Percentiles rank a stretch among this genome's conserved stretches.
Conservation (phyloP, 2,329 filamentous ascomycete species). For the Penicillium olsonii region DNA sequence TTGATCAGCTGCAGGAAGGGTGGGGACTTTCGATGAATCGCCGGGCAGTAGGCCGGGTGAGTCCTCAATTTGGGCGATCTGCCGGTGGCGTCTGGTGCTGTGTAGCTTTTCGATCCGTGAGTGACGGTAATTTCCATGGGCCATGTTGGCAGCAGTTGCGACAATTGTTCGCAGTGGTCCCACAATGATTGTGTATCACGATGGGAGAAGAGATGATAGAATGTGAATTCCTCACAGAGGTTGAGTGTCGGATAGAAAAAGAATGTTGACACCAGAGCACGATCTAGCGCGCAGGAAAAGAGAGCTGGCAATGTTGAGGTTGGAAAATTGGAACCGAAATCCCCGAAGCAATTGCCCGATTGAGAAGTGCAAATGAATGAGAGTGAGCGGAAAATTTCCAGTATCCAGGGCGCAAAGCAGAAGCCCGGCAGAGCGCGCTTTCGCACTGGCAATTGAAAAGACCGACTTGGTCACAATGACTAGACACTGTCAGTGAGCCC, state of each 20-base stretch:
- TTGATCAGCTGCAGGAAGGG: slow-evolving; percentile 4
- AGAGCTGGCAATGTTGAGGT: too few species aligned
- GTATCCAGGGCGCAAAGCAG: neutral
- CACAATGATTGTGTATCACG: neutral
- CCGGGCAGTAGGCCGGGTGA: neutral
- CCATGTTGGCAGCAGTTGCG: slow-evolving; percentile 17
- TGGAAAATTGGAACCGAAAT: slow-evolving; percentile 4
- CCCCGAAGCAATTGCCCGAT: slow-evolving; percentile 6
- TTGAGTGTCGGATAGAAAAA: slow-evolving; percentile 11
- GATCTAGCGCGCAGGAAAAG: slow-evolving; percentile 16
- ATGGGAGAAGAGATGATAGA: neutral
- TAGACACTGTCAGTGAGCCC: slow-evolving; percentile 1
- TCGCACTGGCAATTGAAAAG: neutral
- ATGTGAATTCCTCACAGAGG: slow-evolving; percentile 19
- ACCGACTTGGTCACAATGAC: neutral
- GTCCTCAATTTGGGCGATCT: slow-evolving; percentile 1
- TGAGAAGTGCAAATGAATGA: slow-evolving; percentile 6
- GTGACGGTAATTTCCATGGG: slow-evolving; percentile 23
- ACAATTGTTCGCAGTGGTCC: neutral
- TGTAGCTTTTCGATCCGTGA: slow-evolving; percentile 19
- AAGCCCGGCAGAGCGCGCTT: neutral
- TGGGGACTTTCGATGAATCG: slow-evolving; percentile 1
- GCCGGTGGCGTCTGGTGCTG: slow-evolving; percentile 16
- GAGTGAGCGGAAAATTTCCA: neutral
- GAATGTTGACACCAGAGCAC: slow-evolving; percentile 8